Base-by-base conservation (phyloP, 2,329 filamentous ascomycete species). In the Aspergillus novoparasiticus region DNA sequence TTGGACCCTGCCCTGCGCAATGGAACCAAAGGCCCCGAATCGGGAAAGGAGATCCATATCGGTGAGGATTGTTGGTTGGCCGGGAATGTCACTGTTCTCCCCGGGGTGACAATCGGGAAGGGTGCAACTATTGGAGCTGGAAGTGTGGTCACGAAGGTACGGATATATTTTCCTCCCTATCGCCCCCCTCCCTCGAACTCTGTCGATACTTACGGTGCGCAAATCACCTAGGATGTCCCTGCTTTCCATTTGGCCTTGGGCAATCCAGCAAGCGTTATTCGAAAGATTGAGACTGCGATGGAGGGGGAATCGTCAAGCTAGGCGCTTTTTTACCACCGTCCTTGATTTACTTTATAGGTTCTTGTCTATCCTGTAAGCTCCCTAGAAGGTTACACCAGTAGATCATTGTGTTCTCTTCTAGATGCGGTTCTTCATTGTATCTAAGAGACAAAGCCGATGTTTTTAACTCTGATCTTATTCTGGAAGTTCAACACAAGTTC, bases 61-160 rank as follows among this genome's bases (percentile, higher is more conserved):
- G 92, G 89, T 0, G 89, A 93, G 67, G 93, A 96, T 79, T 91
- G 91, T 78, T 93, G 91, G 91, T 78, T 94, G 34, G 91, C 89
- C 1, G 90, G 90, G 0, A 89, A 89, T 71, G 88, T 87, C 6
- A 86, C 83, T 26, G 86, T 96, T 21, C 80, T 94, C 50, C 88
- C 91, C 0, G 93, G 93, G 0, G 88, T 96, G 28, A 94, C 85
- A 1, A 90, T 96, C 67, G 93, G 93, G 0, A 83, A 85, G 60
- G 92, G 93, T 0, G 84, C 82, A 5, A 91, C 89, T 0, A 84
- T 96, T 64, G 93, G 92, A 1, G 93, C 93, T 1, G 92, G 90
- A 1, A 92, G 89, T 73, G 91, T 96, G 4, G 92, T 96, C 28
- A 95, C 91, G 2, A 95, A 90, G 80, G 84, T 84, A 68, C 34